phyloP scores from a whole-genome alignment of 2,329 filamentous ascomycete species.

The Pezizomycotina sp. region DNA sequence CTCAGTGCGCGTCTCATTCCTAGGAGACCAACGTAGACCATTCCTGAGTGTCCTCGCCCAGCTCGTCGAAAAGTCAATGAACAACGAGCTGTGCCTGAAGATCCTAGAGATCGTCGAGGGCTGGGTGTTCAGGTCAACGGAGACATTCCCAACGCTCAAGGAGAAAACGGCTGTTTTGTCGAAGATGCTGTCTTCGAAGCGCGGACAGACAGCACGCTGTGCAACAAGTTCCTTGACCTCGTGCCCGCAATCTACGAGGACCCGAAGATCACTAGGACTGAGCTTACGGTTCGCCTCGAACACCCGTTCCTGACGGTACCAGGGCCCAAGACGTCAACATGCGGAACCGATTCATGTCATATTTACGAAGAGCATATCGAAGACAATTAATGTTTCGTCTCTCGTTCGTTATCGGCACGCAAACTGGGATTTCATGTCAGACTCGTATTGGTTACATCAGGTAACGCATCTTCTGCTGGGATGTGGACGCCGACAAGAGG shows the following conservation, averaged over 20 bases:
- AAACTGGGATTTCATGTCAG: conserved; percentile 89
- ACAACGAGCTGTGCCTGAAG: conserved; percentile 73
- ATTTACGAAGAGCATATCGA: conserved; percentile 87
- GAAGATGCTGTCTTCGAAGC: conserved; percentile 97
- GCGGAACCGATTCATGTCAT: conserved; percentile 93
- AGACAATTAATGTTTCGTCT: conserved; percentile 69
- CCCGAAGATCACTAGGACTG: conserved; percentile 82
- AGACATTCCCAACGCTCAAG: conserved; percentile 91
- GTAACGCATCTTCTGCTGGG: conserved; percentile 85
- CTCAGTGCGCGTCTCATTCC: conserved; percentile 74
- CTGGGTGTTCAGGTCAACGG: conserved; percentile 92
- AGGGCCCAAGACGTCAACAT: conserved; percentile 87
- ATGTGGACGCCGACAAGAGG: conserved; percentile 66
- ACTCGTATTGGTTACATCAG: conserved; percentile 94
- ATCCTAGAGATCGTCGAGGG: conserved; percentile 83
- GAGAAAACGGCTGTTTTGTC: conserved; percentile 98
- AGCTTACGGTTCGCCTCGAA: conserved; percentile 92
- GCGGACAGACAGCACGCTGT: conserved; percentile 61
- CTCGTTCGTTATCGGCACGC: conserved; percentile 72
- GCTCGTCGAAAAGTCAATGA: conserved; percentile 85
- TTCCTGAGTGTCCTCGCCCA: conserved; percentile 92
- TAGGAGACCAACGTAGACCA: conserved; percentile 78
- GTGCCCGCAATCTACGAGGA: conserved; percentile 98
- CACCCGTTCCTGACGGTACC: conserved; percentile 91
- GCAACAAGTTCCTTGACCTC: conserved; percentile 85